Evolutionary conservation across 768 basidiomycete genomes (phyloP).

Genomic region (Panus rudis): DNA sequence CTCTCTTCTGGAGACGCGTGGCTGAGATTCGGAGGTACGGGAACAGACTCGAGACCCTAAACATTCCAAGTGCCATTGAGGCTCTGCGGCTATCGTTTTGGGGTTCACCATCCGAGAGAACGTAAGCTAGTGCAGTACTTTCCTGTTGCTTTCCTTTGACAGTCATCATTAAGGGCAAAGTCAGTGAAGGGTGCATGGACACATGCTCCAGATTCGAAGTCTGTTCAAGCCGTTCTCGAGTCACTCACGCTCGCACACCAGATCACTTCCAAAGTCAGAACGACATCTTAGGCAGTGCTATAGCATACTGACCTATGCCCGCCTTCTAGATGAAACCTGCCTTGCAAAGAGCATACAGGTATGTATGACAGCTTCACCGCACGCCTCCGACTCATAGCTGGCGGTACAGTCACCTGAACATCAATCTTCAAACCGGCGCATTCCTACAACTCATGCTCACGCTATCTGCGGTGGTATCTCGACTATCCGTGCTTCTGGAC

Average conservation of each 20-base stretch:
- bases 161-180: constrained; percentile 35
- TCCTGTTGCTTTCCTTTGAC: background rate
- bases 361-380: constrained; percentile 10
- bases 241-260: too few relatives aligned
- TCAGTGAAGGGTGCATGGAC: constrained; percentile 58
- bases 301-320: too few relatives aligned
- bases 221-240: constrained; percentile 28
- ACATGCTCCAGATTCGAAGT: constrained; percentile 39
- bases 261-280: too few relatives aligned
- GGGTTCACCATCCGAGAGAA: constrained; percentile 23
- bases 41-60: constrained; percentile 23
- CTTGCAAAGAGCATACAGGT: constrained; percentile 59
- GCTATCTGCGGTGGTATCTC: constrained; percentile 53
- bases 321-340: too few relatives aligned
- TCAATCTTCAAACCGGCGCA: constrained; percentile 64
- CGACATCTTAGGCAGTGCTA: too few relatives aligned
- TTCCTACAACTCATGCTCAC: constrained; percentile 65
- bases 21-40: constrained; percentile 53
- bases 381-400: background rate
- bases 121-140: constrained; percentile 29
- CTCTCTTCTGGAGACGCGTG: constrained; percentile 66
- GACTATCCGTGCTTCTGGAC: constrained; percentile 39
- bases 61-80: constrained; percentile 20
- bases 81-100: constrained; percentile 47
- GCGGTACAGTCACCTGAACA: constrained; percentile 45